Base-by-base conservation (phyloP, 345 rosid species). In the Camelina neglecta region DNA sequence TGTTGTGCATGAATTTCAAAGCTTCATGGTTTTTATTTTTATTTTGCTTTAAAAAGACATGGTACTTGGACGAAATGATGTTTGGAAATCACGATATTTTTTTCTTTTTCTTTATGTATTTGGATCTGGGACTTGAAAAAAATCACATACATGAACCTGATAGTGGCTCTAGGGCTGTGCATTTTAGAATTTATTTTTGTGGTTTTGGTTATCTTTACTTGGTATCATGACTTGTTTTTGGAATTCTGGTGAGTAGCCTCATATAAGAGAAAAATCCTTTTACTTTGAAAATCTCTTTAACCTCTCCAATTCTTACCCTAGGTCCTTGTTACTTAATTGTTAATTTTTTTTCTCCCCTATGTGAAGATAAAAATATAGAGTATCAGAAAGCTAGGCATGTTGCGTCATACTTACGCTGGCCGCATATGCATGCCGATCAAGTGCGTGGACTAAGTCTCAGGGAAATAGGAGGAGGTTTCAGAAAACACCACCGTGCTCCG, bases 381-480 rank as follows among this genome's bases (percentile, higher is more conserved):
- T 74, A 71, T 77, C 78, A 79, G 56, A 81, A 75, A 82, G 84
- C 68, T 68, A 87, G 82, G 80, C 79, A 65, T 72, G 79, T 89
- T 36, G 89, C 93, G 33, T 45, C 79, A 72, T 86, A 89, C 82
- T 75, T 95, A 84, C 92, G 91, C 63, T 92, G 99, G 99, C 99
- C 99, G 29, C 99, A 95, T 79, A 86, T 85, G 85, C 94, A 80
- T 75, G 93, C 96, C 65, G 96, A 92, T 87, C 99, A 95, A 83
- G 91, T 95, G 49, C 99, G 77, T 69, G 99, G 98, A 50, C 85
- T 95, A 67, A 84, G 89, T 79, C 84, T 95, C 82, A 90, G 99
- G 84, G 99, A 95, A 87, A 89, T 92, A 74, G 97, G 98, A 49
- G 99, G 98, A 74, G 99, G 99, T 82, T 95, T 95, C 84, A 67